Percentiles rank a stretch among this genome's conserved stretches.
phyloP scores from a whole-genome alignment of 78 protist genomes.

The Salpingoeca rosetta region DNA sequence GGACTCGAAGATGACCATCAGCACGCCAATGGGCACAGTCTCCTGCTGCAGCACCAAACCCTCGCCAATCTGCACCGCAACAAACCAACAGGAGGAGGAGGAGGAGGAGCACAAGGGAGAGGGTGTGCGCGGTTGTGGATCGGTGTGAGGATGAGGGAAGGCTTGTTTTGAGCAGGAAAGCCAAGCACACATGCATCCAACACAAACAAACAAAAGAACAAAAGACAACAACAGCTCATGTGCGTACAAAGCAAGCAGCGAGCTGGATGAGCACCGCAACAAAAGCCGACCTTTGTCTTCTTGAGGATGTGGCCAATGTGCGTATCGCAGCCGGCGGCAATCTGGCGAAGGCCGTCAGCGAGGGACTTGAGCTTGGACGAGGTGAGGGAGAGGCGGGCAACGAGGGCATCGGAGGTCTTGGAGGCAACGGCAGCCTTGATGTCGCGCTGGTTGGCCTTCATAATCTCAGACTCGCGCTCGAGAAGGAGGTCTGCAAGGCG shows the following conservation, averaged over 20 bases:
- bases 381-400: conserved; percentile 12
- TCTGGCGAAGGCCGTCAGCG: conserved; percentile 6
- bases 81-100: no score
- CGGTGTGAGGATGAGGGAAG: no score
- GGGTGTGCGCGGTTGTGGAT: no score
- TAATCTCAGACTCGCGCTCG: background rate
- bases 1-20: conserved; percentile 71
- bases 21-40: conserved; percentile 63
- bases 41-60: conserved; percentile 40
- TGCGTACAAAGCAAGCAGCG: no score
- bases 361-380: conserved; percentile 4
- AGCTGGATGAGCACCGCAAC: no score
- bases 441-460: conserved; percentile 27
- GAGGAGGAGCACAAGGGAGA: no score
- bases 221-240: no score
- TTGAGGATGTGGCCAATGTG: background rate
- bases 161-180: no score
- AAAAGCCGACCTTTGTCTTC: no score
- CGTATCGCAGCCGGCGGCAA: background rate
- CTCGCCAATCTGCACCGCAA: conserved; percentile 11
- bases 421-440: background rate
- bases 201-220: no score
- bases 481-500: background rate
- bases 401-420: background rate
- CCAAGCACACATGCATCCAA: no score